phyloP scores from a whole-genome alignment of 352 stramenopile genomes.

The Saprolegnia parasitica region DNA sequence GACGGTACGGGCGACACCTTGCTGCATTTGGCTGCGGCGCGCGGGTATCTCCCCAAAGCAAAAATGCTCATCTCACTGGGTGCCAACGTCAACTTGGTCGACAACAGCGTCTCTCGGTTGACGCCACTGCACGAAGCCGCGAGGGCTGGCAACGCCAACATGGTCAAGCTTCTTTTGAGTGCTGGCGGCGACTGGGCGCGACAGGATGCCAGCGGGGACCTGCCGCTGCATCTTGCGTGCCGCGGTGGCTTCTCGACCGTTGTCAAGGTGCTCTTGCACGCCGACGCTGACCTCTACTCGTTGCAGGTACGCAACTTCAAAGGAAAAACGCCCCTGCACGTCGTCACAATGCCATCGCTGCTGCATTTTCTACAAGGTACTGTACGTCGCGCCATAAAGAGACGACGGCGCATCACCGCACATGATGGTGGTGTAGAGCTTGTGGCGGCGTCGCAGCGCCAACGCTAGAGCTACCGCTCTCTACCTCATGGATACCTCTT shows the following conservation, averaged over 20 bases:
- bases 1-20: slow-evolving; percentile 42
- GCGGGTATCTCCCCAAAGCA: slow-evolving; percentile 36
- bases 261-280: slow-evolving; percentile 43
- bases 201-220: slow-evolving; percentile 47
- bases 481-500: too few relatives aligned
- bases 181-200: slow-evolving; percentile 39
- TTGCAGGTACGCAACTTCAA: slow-evolving; percentile 10
- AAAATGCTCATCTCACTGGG: slow-evolving; percentile 34
- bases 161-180: slow-evolving; percentile 39
- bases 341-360: slow-evolving; percentile 5
- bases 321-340: not conserved
- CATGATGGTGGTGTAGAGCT: not conserved
- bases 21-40: slow-evolving; percentile 52
- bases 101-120: slow-evolving; percentile 41
- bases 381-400: too few relatives aligned
- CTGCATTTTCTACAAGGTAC: slow-evolving; percentile 13
- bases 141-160: slow-evolving; percentile 37
- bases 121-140: slow-evolving; percentile 59
- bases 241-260: slow-evolving; percentile 40
- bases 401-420: too few relatives aligned
- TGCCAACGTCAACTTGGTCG: slow-evolving; percentile 44
- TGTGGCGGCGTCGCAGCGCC: not conserved
- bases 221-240: slow-evolving; percentile 50
- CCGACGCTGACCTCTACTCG: slow-evolving; percentile 13
- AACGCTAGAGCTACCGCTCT: not conserved